These are phyloP conservation scores for Botryotinia convoluta DNA, from an alignment of 2,329 filamentous ascomycete genomes.

Conservation along the genomic window DNA sequence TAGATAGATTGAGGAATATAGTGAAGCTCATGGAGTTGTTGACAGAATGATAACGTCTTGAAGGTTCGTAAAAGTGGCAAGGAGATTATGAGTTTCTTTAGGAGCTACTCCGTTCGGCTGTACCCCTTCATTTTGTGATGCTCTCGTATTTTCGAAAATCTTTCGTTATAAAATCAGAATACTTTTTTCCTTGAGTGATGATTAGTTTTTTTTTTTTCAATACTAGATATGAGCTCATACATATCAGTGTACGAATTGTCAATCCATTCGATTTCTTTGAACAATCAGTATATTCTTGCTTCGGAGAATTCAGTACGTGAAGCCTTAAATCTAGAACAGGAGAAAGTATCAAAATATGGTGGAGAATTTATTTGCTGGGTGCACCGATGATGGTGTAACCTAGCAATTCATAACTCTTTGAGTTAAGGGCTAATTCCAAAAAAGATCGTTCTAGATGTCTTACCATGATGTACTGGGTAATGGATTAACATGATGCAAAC, in stretches of 20 bases:
- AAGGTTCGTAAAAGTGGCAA: background rate
- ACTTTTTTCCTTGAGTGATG: background rate
- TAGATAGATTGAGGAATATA: background rate
- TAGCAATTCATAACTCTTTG: background rate
- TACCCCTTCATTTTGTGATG: constrained; percentile 7
- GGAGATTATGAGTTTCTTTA: background rate
- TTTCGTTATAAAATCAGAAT: background rate
- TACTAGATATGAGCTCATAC: background rate
- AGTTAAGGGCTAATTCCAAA: background rate
- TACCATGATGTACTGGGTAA: background rate
- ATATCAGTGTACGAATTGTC: background rate
- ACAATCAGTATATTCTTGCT: background rate
- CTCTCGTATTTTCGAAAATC: background rate
- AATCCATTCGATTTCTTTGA: background rate
- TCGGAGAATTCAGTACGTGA: constrained; percentile 4
- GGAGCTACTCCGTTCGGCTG: background rate
- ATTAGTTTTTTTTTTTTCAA: background rate
- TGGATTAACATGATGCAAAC: background rate
- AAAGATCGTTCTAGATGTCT: constrained; percentile 15
- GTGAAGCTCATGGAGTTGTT: background rate
- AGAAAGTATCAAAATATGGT: background rate
- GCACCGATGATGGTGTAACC: background rate
- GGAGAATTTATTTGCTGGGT: background rate
- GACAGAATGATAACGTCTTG: too few relatives aligned
- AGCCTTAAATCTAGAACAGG: background rate